Evolutionary conservation across 176 grass and related monocot species (phyloP).

Genomic region (Oryza punctata): DNA sequence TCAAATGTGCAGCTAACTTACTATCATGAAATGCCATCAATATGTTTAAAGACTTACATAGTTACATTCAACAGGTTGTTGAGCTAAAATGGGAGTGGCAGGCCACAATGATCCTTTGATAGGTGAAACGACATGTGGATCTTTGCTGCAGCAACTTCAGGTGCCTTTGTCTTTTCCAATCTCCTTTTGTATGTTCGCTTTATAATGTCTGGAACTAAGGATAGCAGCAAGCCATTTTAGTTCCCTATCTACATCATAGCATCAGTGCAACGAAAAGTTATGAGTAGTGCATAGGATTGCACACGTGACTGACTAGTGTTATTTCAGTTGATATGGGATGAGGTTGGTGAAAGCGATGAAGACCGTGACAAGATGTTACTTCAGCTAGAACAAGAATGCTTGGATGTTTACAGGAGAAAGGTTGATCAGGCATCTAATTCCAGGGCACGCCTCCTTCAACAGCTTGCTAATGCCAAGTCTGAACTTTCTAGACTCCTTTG

Average conservation of each 20-base stretch:
- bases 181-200: conserved; percentile 5
- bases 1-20: not conserved
- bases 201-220: conserved; percentile 1
- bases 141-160: conserved; percentile 90
- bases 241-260: conserved; percentile 10
- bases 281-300: not conserved
- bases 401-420: conserved; percentile 92
- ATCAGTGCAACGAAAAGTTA: not conserved
- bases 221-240: conserved; percentile 20
- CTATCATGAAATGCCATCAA: conserved; percentile 2
- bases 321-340: conserved; percentile 91
- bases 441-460: conserved; percentile 64
- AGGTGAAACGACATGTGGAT: conserved; percentile 72
- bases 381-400: conserved; percentile 90
- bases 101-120: conserved; percentile 70
- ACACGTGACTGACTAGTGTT: conserved; percentile 23
- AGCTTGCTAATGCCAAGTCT: conserved; percentile 69
- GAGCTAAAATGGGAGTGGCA: conserved; percentile 64
- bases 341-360: conserved; percentile 85
- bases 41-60: not conserved
- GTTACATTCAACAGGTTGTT: conserved; percentile 45
- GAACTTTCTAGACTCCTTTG: conserved; percentile 73
- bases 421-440: conserved; percentile 83
- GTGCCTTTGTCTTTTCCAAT: conserved; percentile 36
- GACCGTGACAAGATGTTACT: conserved; percentile 90